These are phyloP conservation scores for Xylaria bambusicola DNA, from an alignment of 495 filamentous ascomycete genomes.

Conservation along the genomic window DNA sequence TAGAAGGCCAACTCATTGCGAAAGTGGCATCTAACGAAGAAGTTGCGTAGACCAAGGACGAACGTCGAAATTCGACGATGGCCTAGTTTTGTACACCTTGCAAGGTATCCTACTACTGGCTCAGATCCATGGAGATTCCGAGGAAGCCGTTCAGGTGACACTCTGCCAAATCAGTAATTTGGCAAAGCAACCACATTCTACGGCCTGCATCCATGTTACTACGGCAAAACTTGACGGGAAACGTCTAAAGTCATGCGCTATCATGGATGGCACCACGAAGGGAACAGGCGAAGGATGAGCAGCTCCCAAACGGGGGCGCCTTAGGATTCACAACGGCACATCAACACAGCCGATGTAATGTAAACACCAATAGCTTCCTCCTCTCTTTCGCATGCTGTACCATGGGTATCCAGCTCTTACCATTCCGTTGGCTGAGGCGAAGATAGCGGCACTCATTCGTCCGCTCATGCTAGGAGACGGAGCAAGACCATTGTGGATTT, in stretches of 20 bases:
- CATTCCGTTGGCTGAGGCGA: neutral
- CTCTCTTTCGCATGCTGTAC: neutral
- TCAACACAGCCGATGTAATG: neutral
- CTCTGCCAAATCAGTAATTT: conserved; percentile 7
- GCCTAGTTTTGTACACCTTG: conserved; percentile 17
- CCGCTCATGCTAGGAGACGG: neutral
- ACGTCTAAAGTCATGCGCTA: neutral
- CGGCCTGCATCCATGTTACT: neutral
- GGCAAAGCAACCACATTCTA: neutral
- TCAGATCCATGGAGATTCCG: neutral
- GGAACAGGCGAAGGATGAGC: neutral
- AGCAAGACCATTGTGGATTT: neutral
- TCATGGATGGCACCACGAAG: conserved; percentile 1
- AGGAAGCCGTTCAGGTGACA: conserved; percentile 1
- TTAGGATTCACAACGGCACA: neutral
- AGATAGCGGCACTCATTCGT: neutral
- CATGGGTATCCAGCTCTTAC: neutral
- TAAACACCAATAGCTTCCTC: neutral
- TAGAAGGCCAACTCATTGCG: conserved; percentile 1
- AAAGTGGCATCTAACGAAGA: conserved; percentile 9
- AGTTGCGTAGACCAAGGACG: conserved; percentile 10
- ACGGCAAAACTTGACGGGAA: conserved; percentile 3
- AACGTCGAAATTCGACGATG: conserved; percentile 9
- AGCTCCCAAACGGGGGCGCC: neutral
- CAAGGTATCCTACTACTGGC: neutral